A percentile compares a stretch with the other conserved stretches of the same genome.
phyloP scores from a whole-genome alignment of 2,329 filamentous ascomycete genomes.

The Xylaria sp. region DNA sequence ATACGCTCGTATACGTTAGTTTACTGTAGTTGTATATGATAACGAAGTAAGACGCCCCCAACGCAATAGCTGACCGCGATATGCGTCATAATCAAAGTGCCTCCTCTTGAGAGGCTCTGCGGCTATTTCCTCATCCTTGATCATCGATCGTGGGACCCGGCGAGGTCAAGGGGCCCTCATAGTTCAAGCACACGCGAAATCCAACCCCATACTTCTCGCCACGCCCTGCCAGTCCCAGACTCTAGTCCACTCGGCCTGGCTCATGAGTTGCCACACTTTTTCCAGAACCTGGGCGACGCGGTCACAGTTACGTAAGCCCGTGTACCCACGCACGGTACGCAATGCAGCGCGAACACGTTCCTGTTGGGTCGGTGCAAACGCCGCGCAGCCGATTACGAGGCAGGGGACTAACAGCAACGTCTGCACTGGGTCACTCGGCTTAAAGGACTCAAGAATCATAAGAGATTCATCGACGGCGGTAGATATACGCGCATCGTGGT shows the following conservation, averaged over 20 bases:
- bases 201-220: slow-evolving; percentile 62
- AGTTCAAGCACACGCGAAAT: slow-evolving; percentile 63
- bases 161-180: background rate
- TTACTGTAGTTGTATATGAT: slow-evolving; percentile 2
- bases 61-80: background rate
- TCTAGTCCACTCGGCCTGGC: slow-evolving; percentile 63
- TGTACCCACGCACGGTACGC: slow-evolving; percentile 65
- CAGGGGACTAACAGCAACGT: slow-evolving; percentile 69
- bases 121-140: background rate
- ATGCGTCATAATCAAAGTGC: slow-evolving; percentile 10
- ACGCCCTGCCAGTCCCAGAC: slow-evolving; percentile 74
- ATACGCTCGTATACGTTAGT: slow-evolving; percentile 17
- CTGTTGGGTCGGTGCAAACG: slow-evolving; percentile 63
- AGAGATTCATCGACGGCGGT: slow-evolving; percentile 67
- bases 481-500: slow-evolving; percentile 63
- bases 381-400: slow-evolving; percentile 69
- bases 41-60: background rate
- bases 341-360: slow-evolving; percentile 63
- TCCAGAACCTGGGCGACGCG: slow-evolving; percentile 64
- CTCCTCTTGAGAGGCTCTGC: slow-evolving; percentile 3
- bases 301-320: slow-evolving; percentile 68
- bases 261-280: slow-evolving; percentile 69
- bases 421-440: slow-evolving; percentile 66
- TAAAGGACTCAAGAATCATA: slow-evolving; percentile 64
- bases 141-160: background rate